Evolutionary conservation across 148 eudicot genomes (phyloP), one percentile per base, ranked within the genome.

Genomic region (Tetragonia tetragonoides): DNA sequence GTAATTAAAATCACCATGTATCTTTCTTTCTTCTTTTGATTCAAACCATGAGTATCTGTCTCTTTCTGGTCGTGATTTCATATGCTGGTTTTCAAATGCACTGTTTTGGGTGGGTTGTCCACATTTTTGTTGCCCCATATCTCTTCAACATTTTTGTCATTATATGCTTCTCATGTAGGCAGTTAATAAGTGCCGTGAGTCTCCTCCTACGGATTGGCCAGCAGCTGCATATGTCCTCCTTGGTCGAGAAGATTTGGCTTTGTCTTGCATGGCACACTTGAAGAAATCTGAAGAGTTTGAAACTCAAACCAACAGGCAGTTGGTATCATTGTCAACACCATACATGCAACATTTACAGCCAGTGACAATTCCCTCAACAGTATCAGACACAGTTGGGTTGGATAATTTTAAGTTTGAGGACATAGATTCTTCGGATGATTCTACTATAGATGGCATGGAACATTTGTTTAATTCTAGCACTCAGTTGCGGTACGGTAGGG

Each of bases 201-300:
- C 90, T 85, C 98, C 99, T 77, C 98, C 99, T 28, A 84, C 88
- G 53, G 91, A 92, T 77, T 96, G 99, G 99, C 99, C 99, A 76
- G 88, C 92, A 75, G 92, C 97, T 87, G 99, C 98, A 9, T 96
- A 96, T 86, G 87, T 93, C 84, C 97, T 96, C 82, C 95, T 96
- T 88, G 98, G 98, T 47, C 90, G 99, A 54, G 97, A 96, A 87
- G 99, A 96, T 88, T 80, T 96, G 84, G 93, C 98, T 64, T 88
- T 92, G 83, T 89, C 89, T 17, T 83, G 89, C 78, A 75, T 82
- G 71, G 79, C 88, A 66, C 77, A 84, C 80, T 79, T 88, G 68
- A 82, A 78, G 59, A 93, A 91, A 76, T 80, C 81, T 51, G 84
- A 82, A 57, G 88, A 90, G 81, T 84, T 79, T 69, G 91, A 91